phyloP scores from a whole-genome alignment of 148 eudicot species.

The Silene uniflora region DNA sequence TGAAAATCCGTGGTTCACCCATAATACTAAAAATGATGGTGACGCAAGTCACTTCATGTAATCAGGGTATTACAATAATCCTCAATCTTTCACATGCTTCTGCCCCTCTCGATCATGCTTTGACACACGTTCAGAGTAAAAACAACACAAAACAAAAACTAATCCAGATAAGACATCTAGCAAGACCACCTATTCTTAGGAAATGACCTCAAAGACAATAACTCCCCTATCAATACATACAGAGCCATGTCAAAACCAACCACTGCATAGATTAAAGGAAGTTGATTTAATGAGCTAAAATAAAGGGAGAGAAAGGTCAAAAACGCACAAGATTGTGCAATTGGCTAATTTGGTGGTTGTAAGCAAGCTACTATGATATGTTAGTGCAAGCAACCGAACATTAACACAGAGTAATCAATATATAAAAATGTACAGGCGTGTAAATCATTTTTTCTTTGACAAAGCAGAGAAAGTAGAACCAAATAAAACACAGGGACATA shows the following conservation, averaged over 20 bases:
- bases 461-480: background rate
- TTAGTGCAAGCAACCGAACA: conserved; percentile 1
- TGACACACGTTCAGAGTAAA: background rate
- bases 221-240: conserved; percentile 1
- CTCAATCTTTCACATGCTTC: background rate
- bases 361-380: background rate
- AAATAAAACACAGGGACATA: conserved; percentile 23
- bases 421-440: background rate
- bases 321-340: background rate
- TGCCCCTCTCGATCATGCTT: background rate
- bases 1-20: background rate
- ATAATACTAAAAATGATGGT: too few species aligned
- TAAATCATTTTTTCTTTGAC: background rate
- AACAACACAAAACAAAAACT: background rate
- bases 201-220: conserved; percentile 4
- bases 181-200: background rate
- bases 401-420: background rate
- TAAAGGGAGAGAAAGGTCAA: background rate
- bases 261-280: background rate
- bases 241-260: background rate
- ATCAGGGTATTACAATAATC: too few species aligned
- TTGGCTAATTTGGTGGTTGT: background rate
- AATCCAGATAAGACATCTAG: background rate
- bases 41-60: too few species aligned
- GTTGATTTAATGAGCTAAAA: background rate